Evolutionary conservation across 768 basidiomycete species (phyloP).

Genomic region (Chalciporus piperatus): DNA sequence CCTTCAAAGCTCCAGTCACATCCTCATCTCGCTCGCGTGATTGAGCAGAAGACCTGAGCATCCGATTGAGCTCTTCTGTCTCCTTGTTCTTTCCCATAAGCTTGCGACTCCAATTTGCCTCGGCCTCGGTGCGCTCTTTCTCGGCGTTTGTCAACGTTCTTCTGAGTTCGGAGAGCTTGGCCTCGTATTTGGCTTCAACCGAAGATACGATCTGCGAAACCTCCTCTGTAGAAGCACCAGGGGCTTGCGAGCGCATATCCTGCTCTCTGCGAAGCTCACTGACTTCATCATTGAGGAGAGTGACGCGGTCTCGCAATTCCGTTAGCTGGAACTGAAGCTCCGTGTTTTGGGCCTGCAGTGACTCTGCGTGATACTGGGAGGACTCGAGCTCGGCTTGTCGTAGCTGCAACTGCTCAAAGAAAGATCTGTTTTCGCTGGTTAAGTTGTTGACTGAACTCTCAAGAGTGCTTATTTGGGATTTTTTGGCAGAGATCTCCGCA

Average conservation of each 20-base stretch:
- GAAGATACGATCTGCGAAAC: conserved; percentile 71
- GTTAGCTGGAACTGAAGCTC: conserved; percentile 87
- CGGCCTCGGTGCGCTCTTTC: conserved; percentile 81
- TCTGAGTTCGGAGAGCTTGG: conserved; percentile 68
- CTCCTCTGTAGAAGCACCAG: conserved; percentile 55
- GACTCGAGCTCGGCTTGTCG: conserved; percentile 91
- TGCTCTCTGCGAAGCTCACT: conserved; percentile 61
- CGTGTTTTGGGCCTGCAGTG: conserved; percentile 70
- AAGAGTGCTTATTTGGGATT: conserved; percentile 62
- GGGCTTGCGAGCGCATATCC: conserved; percentile 40
- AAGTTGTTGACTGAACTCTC: conserved; percentile 70
- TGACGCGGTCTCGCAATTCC: conserved; percentile 71
- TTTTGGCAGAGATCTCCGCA: conserved; percentile 62
- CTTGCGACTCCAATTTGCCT: conserved; percentile 87
- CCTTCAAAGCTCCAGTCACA: conserved; percentile 46
- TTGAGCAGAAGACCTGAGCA: conserved; percentile 56
- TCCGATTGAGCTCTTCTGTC: conserved; percentile 64
- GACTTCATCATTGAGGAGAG: conserved; percentile 70
- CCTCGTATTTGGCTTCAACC: conserved; percentile 74
- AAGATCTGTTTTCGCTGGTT: conserved; percentile 67
- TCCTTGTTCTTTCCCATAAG: conserved; percentile 76
- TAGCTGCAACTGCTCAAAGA: conserved; percentile 85
- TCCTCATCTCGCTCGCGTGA: conserved; percentile 60
- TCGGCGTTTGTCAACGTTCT: conserved; percentile 62
- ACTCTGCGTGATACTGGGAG: conserved; percentile 70